phyloP scores from a whole-genome alignment of 106 monocot species.

The Vanilla planifolia region DNA sequence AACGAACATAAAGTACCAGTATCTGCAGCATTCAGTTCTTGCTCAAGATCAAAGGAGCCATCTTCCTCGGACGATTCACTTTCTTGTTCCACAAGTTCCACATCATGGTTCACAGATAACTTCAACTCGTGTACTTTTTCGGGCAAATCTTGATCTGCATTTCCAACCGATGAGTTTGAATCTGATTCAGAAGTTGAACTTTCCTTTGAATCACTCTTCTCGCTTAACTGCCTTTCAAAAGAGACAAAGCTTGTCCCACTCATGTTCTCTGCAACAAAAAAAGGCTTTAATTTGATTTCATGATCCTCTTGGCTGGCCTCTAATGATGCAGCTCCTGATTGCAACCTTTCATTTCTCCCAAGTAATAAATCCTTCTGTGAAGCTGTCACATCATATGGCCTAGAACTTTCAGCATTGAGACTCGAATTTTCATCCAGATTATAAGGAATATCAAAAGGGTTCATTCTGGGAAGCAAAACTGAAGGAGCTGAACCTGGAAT shows the following conservation, averaged over 20 bases:
- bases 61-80: slow-evolving; percentile 21
- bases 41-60: slow-evolving; percentile 4
- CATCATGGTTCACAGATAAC: background rate
- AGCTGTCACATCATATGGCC: slow-evolving; percentile 12
- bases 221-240: slow-evolving; percentile 23
- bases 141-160: slow-evolving; percentile 19
- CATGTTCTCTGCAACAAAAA: slow-evolving; percentile 35
- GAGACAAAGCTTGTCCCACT: slow-evolving; percentile 9
- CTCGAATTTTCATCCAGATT: slow-evolving; percentile 19
- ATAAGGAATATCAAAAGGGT: slow-evolving; percentile 57
- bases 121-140: slow-evolving; percentile 14
- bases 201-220: slow-evolving; percentile 29
- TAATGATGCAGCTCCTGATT: slow-evolving; percentile 25
- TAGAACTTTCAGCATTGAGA: background rate
- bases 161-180: slow-evolving; percentile 19
- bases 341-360: slow-evolving; percentile 44
- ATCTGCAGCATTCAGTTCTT: slow-evolving; percentile 3
- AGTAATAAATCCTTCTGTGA: slow-evolving; percentile 25
- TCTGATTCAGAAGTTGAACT: slow-evolving; percentile 30
- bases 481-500: slow-evolving; percentile 78
- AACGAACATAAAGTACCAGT: background rate
- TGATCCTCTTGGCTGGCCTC: slow-evolving; percentile 21
- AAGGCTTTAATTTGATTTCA: slow-evolving; percentile 30
- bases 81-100: slow-evolving; percentile 10
- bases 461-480: slow-evolving; percentile 33